Evolutionary conservation across 768 basidiomycete species (phyloP), one percentile per base, ranked within the genome.

Genomic region (Albatrellus ellisii): DNA sequence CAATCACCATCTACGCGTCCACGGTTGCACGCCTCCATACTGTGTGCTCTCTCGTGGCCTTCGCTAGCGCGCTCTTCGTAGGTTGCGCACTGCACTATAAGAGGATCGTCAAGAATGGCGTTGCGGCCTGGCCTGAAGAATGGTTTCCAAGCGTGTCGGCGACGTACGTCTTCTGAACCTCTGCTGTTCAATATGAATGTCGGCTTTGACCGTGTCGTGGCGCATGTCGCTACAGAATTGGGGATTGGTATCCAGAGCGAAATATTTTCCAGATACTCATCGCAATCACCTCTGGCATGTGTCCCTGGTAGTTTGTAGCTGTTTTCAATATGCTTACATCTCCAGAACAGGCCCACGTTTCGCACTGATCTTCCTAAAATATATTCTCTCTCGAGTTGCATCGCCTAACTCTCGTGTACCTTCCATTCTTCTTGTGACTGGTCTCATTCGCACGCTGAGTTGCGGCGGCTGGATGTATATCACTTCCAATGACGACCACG

Each of bases 381-480:
- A 80, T 53, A 69, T 72, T 45, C 62, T 81, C 39, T 66, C 75
- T 36, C 64, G 68, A 34, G 59, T 58, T 6, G 47, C 54, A 6
- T 69, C 73, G 4, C 46, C 49, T 20, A 38, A 57, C 48, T 36
- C 62, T 73, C 9, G 66, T 79, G 0, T 52, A 38, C 36, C 51
- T 1, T 62, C 59, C 7, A 49, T 77, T 36, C 63, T 88, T 15
- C 69, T 80, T 26, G 50, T 75, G 7, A 61, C 68, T 28, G 87
- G 87, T 0, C 48, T 88, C 17, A 55, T 84, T 14, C 68, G 89
- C 45, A 89, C 89, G 0, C 57, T 92, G 25, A 69, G 75, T 2
- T 92, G 89, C 52, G 90, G 86, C 25, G 88, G 90, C 21, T 94
- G 89, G 89, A 86, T 91, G 22, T 94, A 78, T 52, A 76, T 92